Base-by-base conservation (phyloP, 768 basidiomycete species). In the Pholiota conissans region DNA sequence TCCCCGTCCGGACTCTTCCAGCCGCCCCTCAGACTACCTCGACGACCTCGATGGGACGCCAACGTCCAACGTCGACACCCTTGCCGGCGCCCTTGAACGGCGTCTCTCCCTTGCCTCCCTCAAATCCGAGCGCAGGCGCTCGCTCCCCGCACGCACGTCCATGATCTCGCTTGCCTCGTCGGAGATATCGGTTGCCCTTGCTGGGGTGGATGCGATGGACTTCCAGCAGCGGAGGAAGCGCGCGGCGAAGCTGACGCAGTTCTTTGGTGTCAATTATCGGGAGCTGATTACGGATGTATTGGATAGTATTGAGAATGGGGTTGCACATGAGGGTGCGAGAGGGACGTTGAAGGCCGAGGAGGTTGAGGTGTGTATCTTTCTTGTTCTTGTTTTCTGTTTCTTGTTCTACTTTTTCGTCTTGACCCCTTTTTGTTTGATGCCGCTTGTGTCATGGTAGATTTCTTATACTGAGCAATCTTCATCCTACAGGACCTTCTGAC, bases 231-330 rank as follows among this genome's bases (percentile, higher is more conserved):
- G 91, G 47, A 78, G 92, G 52, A 76, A 84, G 39, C 78, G 86
- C 57, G 91, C 91, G 4, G 91, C 91, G 60, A 94, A 94, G 76
- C 79, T 94, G 58, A 87, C 89, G 26, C 81, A 87, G 72, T 93
- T 93, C 79, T 94, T 94, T 72, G 91, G 91, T 22, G 92, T 93
- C 39, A 82, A 91, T 69, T 93, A 94, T 70, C 81, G 84, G 26
- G 89, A 90, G 54, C 73, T 93, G 55, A 85, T 93, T 54, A 79
- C 76, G 35, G 89, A 93, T 67, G 82, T 94, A 29, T 71, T 94
- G 61, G 89, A 91, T 62, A 91, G 88, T 51, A 87, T 94, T 64
- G 91, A 93, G 71, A 81, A 74, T 59, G 77, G 90, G 67, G 66
- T 94, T 49, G 83, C 88, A 65, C 84, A 89, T 63, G 91, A 93